These are phyloP conservation scores for Marasmius tenuissimus DNA, from an alignment of 1,284 basidiomycete species.

Conservation along the genomic window DNA sequence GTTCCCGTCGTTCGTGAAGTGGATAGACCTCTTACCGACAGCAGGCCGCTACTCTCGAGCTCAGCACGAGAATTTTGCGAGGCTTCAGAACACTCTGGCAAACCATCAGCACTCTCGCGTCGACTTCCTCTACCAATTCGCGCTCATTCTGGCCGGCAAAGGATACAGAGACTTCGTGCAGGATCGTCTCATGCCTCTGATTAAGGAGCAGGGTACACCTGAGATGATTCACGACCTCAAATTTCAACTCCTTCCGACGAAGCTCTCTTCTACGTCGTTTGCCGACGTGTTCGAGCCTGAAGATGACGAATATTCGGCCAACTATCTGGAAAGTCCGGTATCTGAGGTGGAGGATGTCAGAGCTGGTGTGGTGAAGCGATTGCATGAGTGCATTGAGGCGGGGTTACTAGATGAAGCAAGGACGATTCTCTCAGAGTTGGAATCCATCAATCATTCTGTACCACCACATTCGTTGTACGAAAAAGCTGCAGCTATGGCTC, in stretches of 20 bases:
- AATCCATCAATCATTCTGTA: neutral
- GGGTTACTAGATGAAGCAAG: neutral
- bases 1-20: neutral
- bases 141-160: neutral
- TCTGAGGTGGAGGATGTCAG: neutral
- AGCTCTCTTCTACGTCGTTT: constrained; percentile 20
- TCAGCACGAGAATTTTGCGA: neutral
- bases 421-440: neutral
- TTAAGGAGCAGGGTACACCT: neutral
- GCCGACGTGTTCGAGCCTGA: neutral
- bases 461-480: neutral
- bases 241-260: constrained; percentile 15
- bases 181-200: neutral
- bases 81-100: neutral
- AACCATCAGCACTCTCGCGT: neutral
- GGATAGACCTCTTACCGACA: neutral
- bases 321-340: neutral
- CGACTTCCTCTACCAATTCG: neutral
- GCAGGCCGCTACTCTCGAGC: neutral
- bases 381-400: neutral
- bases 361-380: neutral
- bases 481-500: neutral
- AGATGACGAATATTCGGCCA: neutral
- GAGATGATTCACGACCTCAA: constrained; percentile 15
- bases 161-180: constrained; percentile 7